phyloP scores from a whole-genome alignment of 2,329 filamentous ascomycete genomes.

The Botrytis hyacinthi region DNA sequence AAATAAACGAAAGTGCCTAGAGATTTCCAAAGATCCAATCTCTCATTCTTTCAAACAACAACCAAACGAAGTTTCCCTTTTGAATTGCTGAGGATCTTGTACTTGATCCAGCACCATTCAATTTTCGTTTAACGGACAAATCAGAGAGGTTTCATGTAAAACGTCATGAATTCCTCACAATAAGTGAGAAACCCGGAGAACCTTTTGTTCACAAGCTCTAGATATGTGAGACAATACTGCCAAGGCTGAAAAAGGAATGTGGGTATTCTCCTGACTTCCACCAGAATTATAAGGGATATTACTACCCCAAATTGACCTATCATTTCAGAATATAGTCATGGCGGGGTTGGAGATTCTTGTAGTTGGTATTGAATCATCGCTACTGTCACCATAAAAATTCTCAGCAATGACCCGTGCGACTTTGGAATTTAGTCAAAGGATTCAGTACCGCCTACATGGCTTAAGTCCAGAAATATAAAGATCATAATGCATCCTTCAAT shows the following conservation, averaged over 20 bases:
- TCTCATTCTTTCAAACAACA: background rate
- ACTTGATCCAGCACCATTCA: background rate
- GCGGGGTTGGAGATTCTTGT: background rate
- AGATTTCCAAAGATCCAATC: background rate
- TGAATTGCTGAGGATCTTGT: no score
- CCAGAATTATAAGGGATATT: background rate
- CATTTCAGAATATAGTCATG: background rate
- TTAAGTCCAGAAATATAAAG: background rate
- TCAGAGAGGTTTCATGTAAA: background rate
- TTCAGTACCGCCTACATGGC: background rate
- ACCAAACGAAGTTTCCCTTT: background rate
- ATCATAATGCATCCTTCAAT: background rate
- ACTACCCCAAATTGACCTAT: background rate
- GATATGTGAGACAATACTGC: background rate
- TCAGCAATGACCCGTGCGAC: background rate
- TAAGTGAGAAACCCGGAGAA: background rate
- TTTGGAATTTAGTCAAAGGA: background rate
- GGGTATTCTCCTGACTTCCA: constrained; percentile 9
- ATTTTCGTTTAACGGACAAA: background rate
- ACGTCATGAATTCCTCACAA: background rate
- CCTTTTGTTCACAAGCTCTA: background rate
- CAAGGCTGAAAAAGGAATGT: constrained; percentile 5
- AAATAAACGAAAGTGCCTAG: background rate
- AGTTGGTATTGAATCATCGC: background rate
- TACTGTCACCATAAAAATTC: background rate